Evolutionary conservation across 2,329 filamentous ascomycete species (phyloP), one percentile per base, ranked within the genome.

Genomic region (Zalaria sp.): DNA sequence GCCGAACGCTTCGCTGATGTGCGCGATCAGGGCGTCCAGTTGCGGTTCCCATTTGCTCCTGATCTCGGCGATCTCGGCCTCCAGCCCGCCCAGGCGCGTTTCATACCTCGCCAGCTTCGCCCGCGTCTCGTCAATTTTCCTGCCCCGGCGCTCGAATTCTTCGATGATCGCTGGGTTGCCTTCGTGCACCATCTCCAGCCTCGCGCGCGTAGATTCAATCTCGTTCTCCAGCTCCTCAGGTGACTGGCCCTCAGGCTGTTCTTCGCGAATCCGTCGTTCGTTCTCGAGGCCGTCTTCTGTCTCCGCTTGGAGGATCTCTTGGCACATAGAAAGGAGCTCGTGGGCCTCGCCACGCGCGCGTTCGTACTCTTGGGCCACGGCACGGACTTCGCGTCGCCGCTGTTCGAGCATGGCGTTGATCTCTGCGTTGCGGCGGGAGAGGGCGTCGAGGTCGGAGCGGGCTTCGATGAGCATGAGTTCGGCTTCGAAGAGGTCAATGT

Each of bases 1-100:
- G 4, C 82, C 78, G 60, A 98, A 98, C 0, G 88, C 88, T 38
- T 85, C 77, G 57, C 85, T 94, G 62, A 98, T 95, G 55, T 79
- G 78, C 18, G 67, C 66, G 34, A 95, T 73, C 3, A 98, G 71
- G 25, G 67, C 69, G 50, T 96, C 88, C 2, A 98, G 71, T 51
- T 73, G 66, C 1, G 87, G 87, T 60, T 96, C 91, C 84, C 87
- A 98, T 47, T 74, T 68, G 10, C 67, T 66, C 51, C 81, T 79
- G 42, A 93, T 63, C 32, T 77, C 69, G 1, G 66, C 60, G 46
- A 94, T 89, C 37, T 73, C 68, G 8, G 57, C 55, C 10, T 68
- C 66, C 10, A 81, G 61, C 3, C 68, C 62, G 2, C 69, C 69
- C 6, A 91, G 65, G 41, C 72, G 69, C 4, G 57, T 57, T 27